phyloP scores from a whole-genome alignment of 257 asterid genomes.

The Paulownia fortunei region DNA sequence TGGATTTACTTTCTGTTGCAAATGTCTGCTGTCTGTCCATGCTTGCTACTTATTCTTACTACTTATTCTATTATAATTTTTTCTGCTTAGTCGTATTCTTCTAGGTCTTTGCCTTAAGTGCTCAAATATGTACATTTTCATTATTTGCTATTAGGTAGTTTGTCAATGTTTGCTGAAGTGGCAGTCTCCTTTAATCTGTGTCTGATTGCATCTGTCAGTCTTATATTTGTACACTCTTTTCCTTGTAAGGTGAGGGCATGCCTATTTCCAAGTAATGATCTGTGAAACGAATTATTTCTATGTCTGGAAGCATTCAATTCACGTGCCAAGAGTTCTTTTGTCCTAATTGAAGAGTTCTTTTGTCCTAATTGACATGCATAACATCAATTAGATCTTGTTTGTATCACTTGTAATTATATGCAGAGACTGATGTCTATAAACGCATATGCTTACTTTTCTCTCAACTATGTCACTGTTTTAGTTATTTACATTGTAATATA shows the following conservation, averaged over 20 bases:
- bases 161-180: not conserved
- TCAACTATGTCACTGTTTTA: not conserved
- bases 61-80: not conserved
- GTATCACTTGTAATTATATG: not conserved
- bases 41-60: not conserved
- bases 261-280: not conserved
- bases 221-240: not conserved
- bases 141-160: not conserved
- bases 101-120: not conserved
- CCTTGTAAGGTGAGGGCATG: not conserved
- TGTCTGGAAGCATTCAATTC: not conserved
- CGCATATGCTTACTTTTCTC: not conserved
- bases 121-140: not conserved
- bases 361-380: not conserved
- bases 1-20: constrained; percentile 5
- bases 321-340: not conserved
- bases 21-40: not conserved
- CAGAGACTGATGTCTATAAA: not conserved
- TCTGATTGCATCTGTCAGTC: not conserved
- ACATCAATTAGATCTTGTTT: not conserved
- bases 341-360: not conserved
- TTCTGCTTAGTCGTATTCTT: not conserved
- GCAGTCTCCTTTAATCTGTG: not conserved
- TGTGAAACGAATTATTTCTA: not conserved
- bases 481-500: not conserved